Base-by-base conservation (phyloP, 495 filamentous ascomycete genomes). In the Penicillium soppii region DNA sequence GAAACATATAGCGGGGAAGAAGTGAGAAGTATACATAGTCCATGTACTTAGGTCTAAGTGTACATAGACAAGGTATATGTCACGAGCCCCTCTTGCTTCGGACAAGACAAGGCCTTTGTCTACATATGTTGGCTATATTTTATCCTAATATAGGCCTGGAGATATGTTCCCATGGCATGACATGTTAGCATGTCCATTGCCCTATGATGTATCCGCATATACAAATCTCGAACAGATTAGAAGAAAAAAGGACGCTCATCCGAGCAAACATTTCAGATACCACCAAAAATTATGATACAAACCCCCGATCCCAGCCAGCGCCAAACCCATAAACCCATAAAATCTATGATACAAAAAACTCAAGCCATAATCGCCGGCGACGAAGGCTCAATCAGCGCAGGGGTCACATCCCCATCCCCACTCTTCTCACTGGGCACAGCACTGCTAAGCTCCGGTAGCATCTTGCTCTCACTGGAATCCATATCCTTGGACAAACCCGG, bases 341-440 rank as follows among this genome's bases (percentile, higher is more conserved):
- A n/a, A n/a, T n/a, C n/a, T n/a, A n/a, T n/a, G n/a, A n/a, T 62
- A 32, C 29, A 32, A 27, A 32, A 10, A 59, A 76, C 12, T 69
- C 71, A 40, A n/a, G 73, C 49, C 66, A 71, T 70, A 45, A 76
- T 68, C n/a, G 66, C 68, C 30, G 77, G 71, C 22, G 73, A 72
- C 2, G 79, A 75, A 17, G 75, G 68, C 46, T 73, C 74, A 15
- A 71, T 67, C 15, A 73, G 68, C 48, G 67, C 67, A 4, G 73
- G 70, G 5, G 70, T 72, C 42, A 73, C 50, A 38, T 73, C 81
- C 17, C 73, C 77, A 38, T 80, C 81, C 23, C 79, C 83, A 56
- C 88, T 88, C 69, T 82, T 84, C 54, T 91, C 90, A 66, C 86
- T 91, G 21, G 74, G 68, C 21, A 74, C 72, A 8, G 59, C 71